A percentile compares a stretch with the other conserved stretches of the same genome.
Conservation (phyloP, 2,329 filamentous ascomycete genomes). For the Furcasterigmium sp. region DNA sequence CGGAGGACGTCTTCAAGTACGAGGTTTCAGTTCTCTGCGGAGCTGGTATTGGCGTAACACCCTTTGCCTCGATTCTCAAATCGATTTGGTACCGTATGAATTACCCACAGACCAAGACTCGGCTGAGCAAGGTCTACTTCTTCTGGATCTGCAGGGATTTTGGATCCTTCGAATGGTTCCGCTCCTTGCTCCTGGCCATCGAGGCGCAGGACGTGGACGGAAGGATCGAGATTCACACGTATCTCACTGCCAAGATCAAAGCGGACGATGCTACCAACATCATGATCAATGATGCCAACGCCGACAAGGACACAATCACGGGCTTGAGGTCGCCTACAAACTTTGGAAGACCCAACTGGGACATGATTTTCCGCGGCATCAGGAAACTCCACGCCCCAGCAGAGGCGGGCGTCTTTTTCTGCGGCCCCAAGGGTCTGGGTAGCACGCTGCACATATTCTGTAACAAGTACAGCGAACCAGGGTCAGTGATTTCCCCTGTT, state of each 20-base stretch:
- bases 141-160: slow-evolving; percentile 91
- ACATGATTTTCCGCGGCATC: slow-evolving; percentile 82
- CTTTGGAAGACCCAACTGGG: slow-evolving; percentile 84
- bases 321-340: slow-evolving; percentile 78
- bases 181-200: slow-evolving; percentile 75
- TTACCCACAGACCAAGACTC: slow-evolving; percentile 74
- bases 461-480: slow-evolving; percentile 82
- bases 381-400: slow-evolving; percentile 70
- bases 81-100: slow-evolving; percentile 94
- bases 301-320: slow-evolving; percentile 79
- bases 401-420: slow-evolving; percentile 79
- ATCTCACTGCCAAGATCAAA: slow-evolving; percentile 83
- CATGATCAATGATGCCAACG: slow-evolving; percentile 86
- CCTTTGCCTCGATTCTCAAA: slow-evolving; percentile 82
- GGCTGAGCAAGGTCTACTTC: slow-evolving; percentile 83
- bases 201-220: slow-evolving; percentile 81
- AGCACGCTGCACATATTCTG: slow-evolving; percentile 76
- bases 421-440: slow-evolving; percentile 74
- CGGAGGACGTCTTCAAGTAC: slow-evolving; percentile 89
- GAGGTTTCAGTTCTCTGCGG: slow-evolving; percentile 83
- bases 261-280: slow-evolving; percentile 83
- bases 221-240: slow-evolving; percentile 85
- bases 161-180: slow-evolving; percentile 86
- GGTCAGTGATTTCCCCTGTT: slow-evolving; percentile 40
- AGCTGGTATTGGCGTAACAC: slow-evolving; percentile 82